Base-by-base conservation (phyloP, 1,284 basidiomycete species). In the Coriolopsis trogii region DNA sequence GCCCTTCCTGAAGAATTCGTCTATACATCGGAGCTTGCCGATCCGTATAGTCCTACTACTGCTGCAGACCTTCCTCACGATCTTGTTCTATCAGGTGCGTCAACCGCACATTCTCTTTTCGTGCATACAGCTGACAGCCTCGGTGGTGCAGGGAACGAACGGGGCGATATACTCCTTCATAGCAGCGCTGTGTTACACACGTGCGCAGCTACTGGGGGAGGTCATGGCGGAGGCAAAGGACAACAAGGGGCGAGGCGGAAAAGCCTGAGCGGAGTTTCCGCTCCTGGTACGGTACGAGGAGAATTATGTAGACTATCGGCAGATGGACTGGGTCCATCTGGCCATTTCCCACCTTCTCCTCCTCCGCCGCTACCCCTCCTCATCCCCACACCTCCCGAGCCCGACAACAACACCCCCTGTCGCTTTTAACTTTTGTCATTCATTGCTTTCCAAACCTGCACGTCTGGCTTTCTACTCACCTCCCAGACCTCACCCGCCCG, bases 61-160 rank as follows among this genome's bases (percentile, higher is more conserved):
- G 40, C 70, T 85, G 56, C 85, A 89, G 63, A 74, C 81, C 0
- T 81, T 85, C 65, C 61, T 89, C n/a, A 74, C 80, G 21, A 75
- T 89, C 45, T 68, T 94, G 46, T 89, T 80, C 67, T 93, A 93
- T 72, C 91, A 93, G 74, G 91, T 89, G 62, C 60, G 78, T 63
- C 30, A 13, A 18, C 25, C 25, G 18, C 18, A 10, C 28, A 33
- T 37, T 40, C 38, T 20, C 34, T 6, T 25, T 25, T 26, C 31
- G 23, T 5, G 25, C 15, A 25, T 6, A 23, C 26, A 23, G 21
- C 50, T 52, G 43, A 49, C 30, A 6, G n/a, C 56, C 50, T 13
- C 33, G 44, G 36, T 12, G 20, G 6, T 15, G 18, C 51, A 91
- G 89, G 89, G 89, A 46, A 89, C 86, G 33, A 91, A 91, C 66